These are phyloP conservation scores for Leccinum subgranulosum DNA, from an alignment of 768 basidiomycete species.

Conservation along the genomic window DNA sequence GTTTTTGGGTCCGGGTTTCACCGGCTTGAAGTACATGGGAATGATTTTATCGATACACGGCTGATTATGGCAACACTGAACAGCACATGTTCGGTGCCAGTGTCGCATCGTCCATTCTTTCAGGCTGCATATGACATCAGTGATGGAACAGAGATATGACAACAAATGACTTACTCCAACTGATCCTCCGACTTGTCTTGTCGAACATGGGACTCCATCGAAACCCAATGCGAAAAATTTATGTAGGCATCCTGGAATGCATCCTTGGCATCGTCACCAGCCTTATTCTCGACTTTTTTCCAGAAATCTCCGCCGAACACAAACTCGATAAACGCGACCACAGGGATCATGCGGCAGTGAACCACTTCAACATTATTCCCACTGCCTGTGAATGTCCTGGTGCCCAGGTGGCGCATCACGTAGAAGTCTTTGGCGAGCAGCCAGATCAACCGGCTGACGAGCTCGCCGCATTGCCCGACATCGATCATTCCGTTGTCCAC, in stretches of 20 bases:
- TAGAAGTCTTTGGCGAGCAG: not conserved
- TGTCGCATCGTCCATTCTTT: too few species aligned
- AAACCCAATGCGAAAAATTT: not conserved
- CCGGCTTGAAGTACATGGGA: too few species aligned
- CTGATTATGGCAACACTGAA: too few species aligned
- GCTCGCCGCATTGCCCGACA: conserved; percentile 2
- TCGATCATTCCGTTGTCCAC: not conserved
- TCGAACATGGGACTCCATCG: not conserved
- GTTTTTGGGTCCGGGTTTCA: too few species aligned
- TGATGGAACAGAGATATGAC: too few species aligned
- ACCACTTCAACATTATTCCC: not conserved
- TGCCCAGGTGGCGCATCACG: not conserved
- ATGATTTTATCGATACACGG: too few species aligned
- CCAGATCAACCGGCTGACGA: conserved; percentile 4
- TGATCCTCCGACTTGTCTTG: too few species aligned
- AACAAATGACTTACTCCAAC: too few species aligned
- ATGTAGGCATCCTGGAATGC: not conserved
- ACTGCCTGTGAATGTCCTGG: not conserved
- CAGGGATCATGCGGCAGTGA: not conserved
- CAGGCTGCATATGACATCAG: too few species aligned
- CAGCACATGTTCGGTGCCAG: too few species aligned
- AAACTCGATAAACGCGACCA: not conserved
- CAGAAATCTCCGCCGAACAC: not conserved
- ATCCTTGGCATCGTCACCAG: not conserved
- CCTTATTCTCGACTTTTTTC: not conserved